Evolutionary conservation across 2,329 filamentous ascomycete genomes (phyloP), one percentile per base, ranked within the genome.

Genomic region (Colletotrichum melonis): DNA sequence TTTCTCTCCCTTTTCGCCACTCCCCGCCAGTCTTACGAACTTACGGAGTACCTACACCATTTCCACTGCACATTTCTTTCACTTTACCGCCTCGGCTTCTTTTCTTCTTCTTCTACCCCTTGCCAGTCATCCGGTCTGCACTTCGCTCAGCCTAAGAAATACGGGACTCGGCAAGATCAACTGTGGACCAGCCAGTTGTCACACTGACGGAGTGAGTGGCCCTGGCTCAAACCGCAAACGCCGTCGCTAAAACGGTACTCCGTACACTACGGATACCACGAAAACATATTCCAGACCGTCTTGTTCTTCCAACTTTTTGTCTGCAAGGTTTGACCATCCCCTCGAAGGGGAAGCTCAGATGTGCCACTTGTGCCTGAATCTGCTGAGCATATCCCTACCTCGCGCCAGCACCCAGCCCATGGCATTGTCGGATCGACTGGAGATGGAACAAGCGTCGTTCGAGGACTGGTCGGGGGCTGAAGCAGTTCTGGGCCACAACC

Each of bases 341-440:
- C 60, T 22, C 16, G 14, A 14, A 30, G 26, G 5, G 22, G 38
- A 63, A 52, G 42, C 42, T 49, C 42, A 66, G 69, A 73, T 60
- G 26, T n/a, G 52, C 30, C 32, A 54, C 32, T 38, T 55, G 54
- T 54, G 57, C 58, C 70, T 64, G 63, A 22, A 54, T 32, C 38
- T 66, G 32, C 49, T 60, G 52, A 46, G 42, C 56, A 62, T 60
- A 74, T 58, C 67, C 30, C 32, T 59, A 42, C 56, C 35, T 63
- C 54, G 54, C 24, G 8, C 28, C 58, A n/a, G 68, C n/a, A 62
- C 67, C 72, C 52, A 66, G 57, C 70, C 65, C 76, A 76, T 76
- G 76, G 75, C 72, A 76, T 78, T 82, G 82, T 84, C 81, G 79
- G 82, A 82, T 83, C 81, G 80, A 74, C 82, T 76, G 77, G 75